Conservation (phyloP, 305 asterid genomes). For the Fraxinus ornus region DNA sequence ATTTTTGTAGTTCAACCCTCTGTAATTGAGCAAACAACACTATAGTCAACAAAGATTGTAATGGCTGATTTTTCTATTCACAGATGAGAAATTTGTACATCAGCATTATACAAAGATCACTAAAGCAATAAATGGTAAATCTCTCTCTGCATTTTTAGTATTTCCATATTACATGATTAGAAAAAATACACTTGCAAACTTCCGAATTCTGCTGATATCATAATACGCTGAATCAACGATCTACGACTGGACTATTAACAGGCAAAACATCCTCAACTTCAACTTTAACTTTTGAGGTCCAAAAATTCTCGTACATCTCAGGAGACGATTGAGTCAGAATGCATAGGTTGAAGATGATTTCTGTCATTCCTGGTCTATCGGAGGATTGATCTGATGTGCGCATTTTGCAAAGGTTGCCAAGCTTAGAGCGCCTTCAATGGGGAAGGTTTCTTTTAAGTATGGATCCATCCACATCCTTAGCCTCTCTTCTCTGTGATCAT, state of each 20-base stretch:
- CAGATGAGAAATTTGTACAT: background rate
- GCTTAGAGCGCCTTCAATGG: conserved; percentile 62
- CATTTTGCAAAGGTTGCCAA: conserved; percentile 58
- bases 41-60: background rate
- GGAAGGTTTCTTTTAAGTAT: conserved; percentile 31
- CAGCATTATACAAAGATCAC: background rate
- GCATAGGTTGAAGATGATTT: conserved; percentile 61
- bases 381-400: conserved; percentile 58
- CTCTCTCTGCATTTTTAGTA: background rate
- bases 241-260: conserved; percentile 45
- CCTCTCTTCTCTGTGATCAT: conserved; percentile 49
- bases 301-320: conserved; percentile 39
- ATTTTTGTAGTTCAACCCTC: conserved; percentile 4
- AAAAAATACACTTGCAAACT: background rate
- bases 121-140: background rate
- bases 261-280: conserved; percentile 51
- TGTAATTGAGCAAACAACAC: background rate
- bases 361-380: conserved; percentile 66
- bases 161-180: background rate
- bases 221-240: conserved; percentile 38
- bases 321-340: conserved; percentile 61
- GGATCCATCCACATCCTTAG: conserved; percentile 72
- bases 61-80: background rate
- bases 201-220: background rate
- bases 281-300: conserved; percentile 39